Base-by-base conservation (phyloP, 306 rosid genomes). In the Prunus mira region DNA sequence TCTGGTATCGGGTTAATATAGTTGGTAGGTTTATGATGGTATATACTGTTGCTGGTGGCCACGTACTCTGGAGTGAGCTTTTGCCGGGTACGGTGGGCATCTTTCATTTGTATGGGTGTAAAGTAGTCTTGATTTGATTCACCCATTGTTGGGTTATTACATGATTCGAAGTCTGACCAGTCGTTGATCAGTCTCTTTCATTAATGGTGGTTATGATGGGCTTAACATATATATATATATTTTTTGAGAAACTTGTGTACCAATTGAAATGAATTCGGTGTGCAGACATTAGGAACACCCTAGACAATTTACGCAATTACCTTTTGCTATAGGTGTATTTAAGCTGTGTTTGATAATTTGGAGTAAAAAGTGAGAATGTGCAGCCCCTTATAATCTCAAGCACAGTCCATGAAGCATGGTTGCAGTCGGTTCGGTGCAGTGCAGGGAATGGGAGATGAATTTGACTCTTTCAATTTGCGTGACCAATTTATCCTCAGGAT, bases 21-120 rank as follows among this genome's bases (percentile, higher is more conserved):
- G 69, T 78, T 71, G 78, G 47, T 73, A 75, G 76, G 50, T 84
- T 80, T 76, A 64, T 62, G 81, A 67, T 66, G 84, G 47, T 25
- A 72, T 82, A 74, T 74, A 56, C 38, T 64, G 76, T 69, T 38
- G 75, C 80, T 69, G 76, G 78, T 82, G 63, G 82, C 71, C 73
- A 55, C 79, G 72, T 84, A 71, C 84, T 81, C n/a, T 70, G 75
- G 84, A 74, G 61, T 71, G 56, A 78, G 87, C 82, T 60, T 73
- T 78, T 52, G 15, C 81, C 28, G 63, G 86, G 87, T 84, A 67
- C 71, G 77, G 56, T 63, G 17, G 76, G 77, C 73, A 75, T 82
- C 76, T 70, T 73, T 46, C 70, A 18, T 12, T 80, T 65, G 45
- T 71, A 47, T 27, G 82, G 83, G 80, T 77, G 84, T 73, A 63